Conservation (phyloP, 1,284 basidiomycete species). For the Cryptococcus maquisensis region DNA sequence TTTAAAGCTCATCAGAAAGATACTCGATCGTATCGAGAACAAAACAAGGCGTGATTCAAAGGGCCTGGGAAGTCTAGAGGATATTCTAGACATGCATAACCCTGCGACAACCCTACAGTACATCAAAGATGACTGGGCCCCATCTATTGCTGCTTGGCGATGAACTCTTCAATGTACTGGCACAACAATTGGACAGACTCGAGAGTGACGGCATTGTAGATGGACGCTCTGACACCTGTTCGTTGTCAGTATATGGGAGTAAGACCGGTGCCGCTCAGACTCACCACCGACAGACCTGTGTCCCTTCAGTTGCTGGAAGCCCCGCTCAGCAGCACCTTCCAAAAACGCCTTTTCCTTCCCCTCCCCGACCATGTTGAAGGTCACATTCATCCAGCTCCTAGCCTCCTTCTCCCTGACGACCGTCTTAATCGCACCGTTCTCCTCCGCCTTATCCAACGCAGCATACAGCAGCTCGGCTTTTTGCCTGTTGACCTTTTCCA, state of each 20-base stretch:
- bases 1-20: too few relatives aligned
- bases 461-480: conserved; percentile 75
- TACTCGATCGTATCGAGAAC: too few relatives aligned
- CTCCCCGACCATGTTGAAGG: conserved; percentile 69
- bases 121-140: too few relatives aligned
- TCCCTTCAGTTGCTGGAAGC: conserved; percentile 82
- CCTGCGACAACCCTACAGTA: too few relatives aligned
- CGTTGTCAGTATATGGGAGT: background rate
- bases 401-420: conserved; percentile 65
- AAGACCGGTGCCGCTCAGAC: conserved; percentile 31
- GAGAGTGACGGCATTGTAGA: conserved; percentile 92
- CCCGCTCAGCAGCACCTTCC: conserved; percentile 66
- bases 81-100: too few relatives aligned
- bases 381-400: conserved; percentile 89
- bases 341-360: conserved; percentile 69
- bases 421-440: conserved; percentile 60
- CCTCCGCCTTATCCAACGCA: conserved; percentile 65
- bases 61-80: too few relatives aligned
- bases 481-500: conserved; percentile 62
- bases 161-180: conserved; percentile 52
- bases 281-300: conserved; percentile 65
- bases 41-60: too few relatives aligned
- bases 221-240: conserved; percentile 77
- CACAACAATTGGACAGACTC: conserved; percentile 58
- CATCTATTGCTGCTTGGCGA: background rate